A percentile compares a stretch with the other conserved stretches of the same genome.
Conservation (phyloP, 495 filamentous ascomycete genomes). For the Jackrogersella multiformis region DNA sequence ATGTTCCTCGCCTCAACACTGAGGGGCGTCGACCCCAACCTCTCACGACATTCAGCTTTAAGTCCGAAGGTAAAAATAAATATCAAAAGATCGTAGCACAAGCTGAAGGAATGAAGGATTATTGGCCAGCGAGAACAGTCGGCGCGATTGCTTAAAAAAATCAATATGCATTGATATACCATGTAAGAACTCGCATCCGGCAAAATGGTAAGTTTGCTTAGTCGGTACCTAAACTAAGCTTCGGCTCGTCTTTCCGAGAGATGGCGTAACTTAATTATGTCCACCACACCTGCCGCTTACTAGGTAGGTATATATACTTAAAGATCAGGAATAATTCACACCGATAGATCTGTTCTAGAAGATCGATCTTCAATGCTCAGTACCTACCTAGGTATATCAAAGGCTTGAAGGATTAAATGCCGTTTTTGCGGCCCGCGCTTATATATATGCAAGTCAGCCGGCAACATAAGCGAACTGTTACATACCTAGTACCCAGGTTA, state of each 20-base stretch:
- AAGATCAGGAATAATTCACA: conserved; percentile 12
- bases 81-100: conserved; percentile 13
- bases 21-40: background rate
- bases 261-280: conserved; percentile 11
- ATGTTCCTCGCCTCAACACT: conserved; percentile 8
- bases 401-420: conserved; percentile 23
- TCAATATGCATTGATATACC: conserved; percentile 21
- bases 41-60: background rate
- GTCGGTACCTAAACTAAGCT: background rate
- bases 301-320: conserved; percentile 3
- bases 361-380: conserved; percentile 1
- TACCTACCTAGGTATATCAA: no score
- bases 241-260: conserved; percentile 29
- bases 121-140: conserved; percentile 2
- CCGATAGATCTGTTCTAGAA: conserved; percentile 23
- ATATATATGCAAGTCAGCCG: conserved; percentile 1
- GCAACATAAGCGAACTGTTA: no score
- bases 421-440: conserved; percentile 15
- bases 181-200: conserved; percentile 31
- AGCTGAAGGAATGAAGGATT: background rate
- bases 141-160: conserved; percentile 20
- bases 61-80: background rate
- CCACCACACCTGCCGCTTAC: no score
- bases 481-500: no score
- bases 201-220: conserved; percentile 29